phyloP scores from a whole-genome alignment of 176 grass and related monocot species.

The Rhipidocladum racemiflorum region DNA sequence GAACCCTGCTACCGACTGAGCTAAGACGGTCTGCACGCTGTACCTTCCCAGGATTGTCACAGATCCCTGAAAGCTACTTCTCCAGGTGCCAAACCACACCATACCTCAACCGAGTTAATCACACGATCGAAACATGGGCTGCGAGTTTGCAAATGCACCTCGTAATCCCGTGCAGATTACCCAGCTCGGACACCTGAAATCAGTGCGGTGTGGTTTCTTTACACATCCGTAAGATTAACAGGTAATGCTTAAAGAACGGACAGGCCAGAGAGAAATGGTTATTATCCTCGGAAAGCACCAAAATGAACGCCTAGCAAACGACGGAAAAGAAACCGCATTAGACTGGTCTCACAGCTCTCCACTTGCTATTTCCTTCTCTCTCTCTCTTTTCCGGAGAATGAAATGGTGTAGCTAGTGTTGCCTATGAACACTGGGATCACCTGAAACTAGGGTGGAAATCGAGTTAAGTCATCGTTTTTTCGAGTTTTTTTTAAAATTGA shows the following conservation, averaged over 20 bases:
- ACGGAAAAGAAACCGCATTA: background rate
- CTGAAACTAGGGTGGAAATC: too few relatives aligned
- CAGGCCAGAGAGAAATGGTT: background rate
- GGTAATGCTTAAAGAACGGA: background rate
- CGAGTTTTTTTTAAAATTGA: too few relatives aligned
- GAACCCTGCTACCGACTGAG: too few relatives aligned
- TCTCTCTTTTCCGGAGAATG: background rate
- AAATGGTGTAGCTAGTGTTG: background rate
- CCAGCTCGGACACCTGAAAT: background rate
- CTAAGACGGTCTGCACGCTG: conserved; percentile 33
- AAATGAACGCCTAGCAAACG: background rate
- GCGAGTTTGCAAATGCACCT: background rate
- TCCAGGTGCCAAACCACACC: background rate
- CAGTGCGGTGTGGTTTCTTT: background rate
- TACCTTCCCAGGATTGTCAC: accelerated
- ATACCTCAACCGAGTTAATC: background rate
- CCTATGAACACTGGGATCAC: background rate
- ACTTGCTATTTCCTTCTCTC: background rate
- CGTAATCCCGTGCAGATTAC: background rate
- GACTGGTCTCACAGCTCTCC: background rate
- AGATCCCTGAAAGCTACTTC: accelerated
- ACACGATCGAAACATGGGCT: background rate
- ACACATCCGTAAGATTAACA: background rate
- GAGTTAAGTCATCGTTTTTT: too few relatives aligned
- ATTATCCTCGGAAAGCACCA: background rate